Evolutionary conservation across 305 asterid species (phyloP), one percentile per base, ranked within the genome.

Genomic region (Caryopteris hybrid): DNA sequence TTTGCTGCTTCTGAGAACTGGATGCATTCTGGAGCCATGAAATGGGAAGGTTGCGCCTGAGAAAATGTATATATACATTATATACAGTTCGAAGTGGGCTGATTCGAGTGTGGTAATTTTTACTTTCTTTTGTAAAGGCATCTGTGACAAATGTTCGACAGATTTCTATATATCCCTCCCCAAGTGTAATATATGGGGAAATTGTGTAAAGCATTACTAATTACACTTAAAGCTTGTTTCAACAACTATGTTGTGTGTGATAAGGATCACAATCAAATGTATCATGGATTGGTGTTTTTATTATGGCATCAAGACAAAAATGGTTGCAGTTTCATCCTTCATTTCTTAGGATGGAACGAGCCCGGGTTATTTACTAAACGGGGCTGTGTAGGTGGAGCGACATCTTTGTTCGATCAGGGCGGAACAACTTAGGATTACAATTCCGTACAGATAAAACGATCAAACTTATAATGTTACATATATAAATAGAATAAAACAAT

Each of bases 1-100:
- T 86, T 62, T 89, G 98, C 78, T 92, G 96, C 78, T 85, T 89
- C 85, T 85, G 80, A 84, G 38, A 48, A 45, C 63, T 38, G 3
- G 56, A 70, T 50, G 70, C 56, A 59, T 25, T 68, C 73, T 27
- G 73, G 72, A 68, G 73, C 50, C 6, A 33, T 23, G 73, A 61
- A 63, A 53, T 43, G 59, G 61, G 66, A 55, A 66, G 63, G 38
- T 36, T 43, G 51, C 54, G 52, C 50, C 34, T 52, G 46, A 48
- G n/a, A 58, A 20, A 31, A 52, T 51, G 65, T 33, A 68, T 23
- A 38, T 8, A 41, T 29, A 29, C 6, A 7, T 29, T 8, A 27
- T 29, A 27, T 21, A 36, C 14, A 68, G 38, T 64, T 64, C 25
- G 25, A 46, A n/a, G 62, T 11, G 74, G 51, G 69, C 52, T 45